Evolutionary conservation across 228 moss, liverwort and hornwort genomes (phyloP).

Genomic region (Sphagnum magellanicum): DNA sequence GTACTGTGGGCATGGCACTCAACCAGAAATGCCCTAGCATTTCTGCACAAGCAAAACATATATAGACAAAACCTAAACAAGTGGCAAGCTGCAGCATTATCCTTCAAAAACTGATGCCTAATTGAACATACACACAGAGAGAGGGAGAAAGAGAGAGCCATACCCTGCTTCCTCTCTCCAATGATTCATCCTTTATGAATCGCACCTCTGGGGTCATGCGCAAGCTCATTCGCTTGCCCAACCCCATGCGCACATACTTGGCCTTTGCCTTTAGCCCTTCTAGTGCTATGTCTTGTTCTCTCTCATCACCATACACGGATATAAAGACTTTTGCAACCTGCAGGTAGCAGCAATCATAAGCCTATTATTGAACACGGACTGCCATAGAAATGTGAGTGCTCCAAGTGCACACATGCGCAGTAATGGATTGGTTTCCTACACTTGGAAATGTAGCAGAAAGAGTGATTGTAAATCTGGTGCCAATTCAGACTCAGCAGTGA

Average conservation of each 20-base stretch:
- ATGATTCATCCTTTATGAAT: slow-evolving; percentile 84
- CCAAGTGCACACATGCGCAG: too few relatives aligned
- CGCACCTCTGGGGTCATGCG: slow-evolving; percentile 95
- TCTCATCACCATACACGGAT: slow-evolving; percentile 73
- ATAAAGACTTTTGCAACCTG: slow-evolving; percentile 90
- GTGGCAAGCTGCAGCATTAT: too few relatives aligned
- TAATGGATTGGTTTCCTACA: too few relatives aligned
- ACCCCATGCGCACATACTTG: slow-evolving; percentile 89
- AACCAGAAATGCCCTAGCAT: too few relatives aligned
- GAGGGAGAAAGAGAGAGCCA: slow-evolving; percentile 7
- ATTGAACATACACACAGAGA: too few relatives aligned
- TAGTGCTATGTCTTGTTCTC: slow-evolving; percentile 70
- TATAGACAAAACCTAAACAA: not conserved
- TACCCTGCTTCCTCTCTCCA: slow-evolving; percentile 93
- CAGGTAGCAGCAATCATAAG: not conserved
- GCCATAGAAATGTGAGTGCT: too few relatives aligned
- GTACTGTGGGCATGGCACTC: too few relatives aligned
- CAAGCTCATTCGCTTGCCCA: slow-evolving; percentile 91
- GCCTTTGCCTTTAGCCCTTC: slow-evolving; percentile 80
- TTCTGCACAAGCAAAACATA: not conserved
- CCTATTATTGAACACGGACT: not conserved
- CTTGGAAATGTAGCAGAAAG: too few relatives aligned
- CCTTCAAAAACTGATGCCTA: too few relatives aligned
- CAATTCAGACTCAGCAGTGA: too few relatives aligned
- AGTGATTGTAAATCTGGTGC: too few relatives aligned